Percentiles rank a stretch among this genome's conserved stretches.
These are phyloP conservation scores for Acarospora socialis DNA, from an alignment of 2,329 filamentous ascomycete species.

Conservation along the genomic window DNA sequence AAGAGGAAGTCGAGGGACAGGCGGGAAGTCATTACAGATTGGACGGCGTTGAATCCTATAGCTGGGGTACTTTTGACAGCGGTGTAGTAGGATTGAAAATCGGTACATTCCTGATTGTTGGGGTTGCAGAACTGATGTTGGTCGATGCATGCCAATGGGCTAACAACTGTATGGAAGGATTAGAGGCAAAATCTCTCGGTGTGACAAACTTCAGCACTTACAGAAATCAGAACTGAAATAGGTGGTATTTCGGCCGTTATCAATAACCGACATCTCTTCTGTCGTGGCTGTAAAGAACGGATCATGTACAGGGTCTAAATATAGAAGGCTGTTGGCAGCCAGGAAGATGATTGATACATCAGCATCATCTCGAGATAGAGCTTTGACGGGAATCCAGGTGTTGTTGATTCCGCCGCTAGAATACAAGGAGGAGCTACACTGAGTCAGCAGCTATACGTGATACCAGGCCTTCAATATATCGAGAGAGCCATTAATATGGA, in stretches of 20 bases:
- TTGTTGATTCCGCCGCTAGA: background rate
- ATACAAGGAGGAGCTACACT: constrained; percentile 1
- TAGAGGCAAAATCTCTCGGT: too few species aligned
- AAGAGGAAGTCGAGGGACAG: background rate
- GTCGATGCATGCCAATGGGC: constrained; percentile 12
- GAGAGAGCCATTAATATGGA: too few species aligned
- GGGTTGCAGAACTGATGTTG: constrained; percentile 16
- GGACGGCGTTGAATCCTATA: constrained; percentile 5
- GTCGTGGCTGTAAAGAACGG: constrained; percentile 13
- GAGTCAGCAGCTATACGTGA: too few species aligned
- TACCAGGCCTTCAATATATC: too few species aligned
- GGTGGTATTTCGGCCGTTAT: constrained; percentile 1
- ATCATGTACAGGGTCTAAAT: constrained; percentile 10
- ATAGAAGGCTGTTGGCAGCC: constrained; percentile 10
- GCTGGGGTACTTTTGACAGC: background rate
- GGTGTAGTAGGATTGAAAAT: constrained; percentile 1
- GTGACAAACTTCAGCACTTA: too few species aligned
- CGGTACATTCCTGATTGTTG: constrained; percentile 9
- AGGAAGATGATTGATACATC: constrained; percentile 13
- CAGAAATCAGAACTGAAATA: constrained; percentile 4
- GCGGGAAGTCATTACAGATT: constrained; percentile 1
- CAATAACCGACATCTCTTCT: background rate
- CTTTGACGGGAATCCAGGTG: constrained; percentile 10
- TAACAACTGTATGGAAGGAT: constrained; percentile 2
- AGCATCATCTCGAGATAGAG: constrained; percentile 14